Base-by-base conservation (phyloP, 768 basidiomycete genomes). In the Rickenella mellea region DNA sequence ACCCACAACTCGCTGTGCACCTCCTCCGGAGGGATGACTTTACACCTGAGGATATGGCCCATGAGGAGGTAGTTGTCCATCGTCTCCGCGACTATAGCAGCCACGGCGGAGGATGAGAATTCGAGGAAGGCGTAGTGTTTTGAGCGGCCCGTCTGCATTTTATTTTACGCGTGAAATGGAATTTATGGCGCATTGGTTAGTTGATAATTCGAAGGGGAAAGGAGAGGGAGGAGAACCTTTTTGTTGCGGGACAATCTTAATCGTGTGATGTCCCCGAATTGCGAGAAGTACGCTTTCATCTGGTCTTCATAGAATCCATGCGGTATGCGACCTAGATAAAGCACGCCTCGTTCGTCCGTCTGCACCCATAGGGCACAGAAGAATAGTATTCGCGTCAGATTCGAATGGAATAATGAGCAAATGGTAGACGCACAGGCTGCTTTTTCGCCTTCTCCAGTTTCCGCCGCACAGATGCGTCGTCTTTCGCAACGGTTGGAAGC, bases 41-140 rank as follows among this genome's bases (percentile, higher is more conserved):
- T 85, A 69, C 94, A 98, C 32, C 76, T 78, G 42, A 99, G 71
- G 48, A 99, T 84, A 57, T 96, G 94, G 6, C 94, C 93, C 73
- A 85, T 76, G 49, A 99, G 71, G 28, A 99, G 74, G 62, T 97
- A 99, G 66, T 96, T 98, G 71, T 99, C 80, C 96, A 98, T 98
- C 33, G 94, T 98, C 55, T 98, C 96, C 2, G 87, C 83, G 6
- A 96, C 96, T 48, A 99, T 97, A 55, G 92, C 67, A 0, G 96
- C 93, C 24, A 98, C 92, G 0, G 83, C 72, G 15, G 78, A 73
- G 31, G 89, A 92, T 42, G 81, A 78, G 59, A 99, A 96, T 62
- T 98, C 94, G 54, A 99, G 70, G 69, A 94, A 98, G 2, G 79
- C 94, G 62, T 94, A 98, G 61, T 97, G 94, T 64, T 97, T 99